Percentiles rank a stretch among this genome's conserved stretches.
Conservation (phyloP, 2,329 filamentous ascomycete genomes). For the Fusarium ramigenum region DNA sequence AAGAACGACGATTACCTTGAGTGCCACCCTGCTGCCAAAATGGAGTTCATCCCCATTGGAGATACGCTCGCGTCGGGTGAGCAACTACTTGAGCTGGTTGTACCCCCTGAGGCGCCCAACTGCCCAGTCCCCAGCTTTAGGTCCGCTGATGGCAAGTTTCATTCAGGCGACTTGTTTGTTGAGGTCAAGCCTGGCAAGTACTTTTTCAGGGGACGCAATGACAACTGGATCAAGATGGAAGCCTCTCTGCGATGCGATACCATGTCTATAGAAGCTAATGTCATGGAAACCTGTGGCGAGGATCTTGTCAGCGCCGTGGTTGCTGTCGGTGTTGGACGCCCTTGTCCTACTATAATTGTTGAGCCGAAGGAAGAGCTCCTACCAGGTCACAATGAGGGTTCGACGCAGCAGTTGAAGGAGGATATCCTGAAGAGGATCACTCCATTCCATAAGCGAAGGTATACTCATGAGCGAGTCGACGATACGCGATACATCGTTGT, state of each 20-base stretch:
- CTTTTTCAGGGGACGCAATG: slow-evolving; percentile 28
- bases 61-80: background rate
- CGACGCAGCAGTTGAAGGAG: background rate
- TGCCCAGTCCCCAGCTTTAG: slow-evolving; percentile 18
- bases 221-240: slow-evolving; percentile 43
- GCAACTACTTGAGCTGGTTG: slow-evolving; percentile 21
- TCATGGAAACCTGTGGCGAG: slow-evolving; percentile 19
- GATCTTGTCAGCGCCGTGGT: slow-evolving; percentile 31
- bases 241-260: slow-evolving; percentile 33
- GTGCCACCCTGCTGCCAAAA: background rate
- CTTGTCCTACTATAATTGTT: slow-evolving; percentile 28
- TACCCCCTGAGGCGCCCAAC: slow-evolving; percentile 17
- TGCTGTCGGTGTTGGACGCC: slow-evolving; percentile 31
- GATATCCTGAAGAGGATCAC: slow-evolving; percentile 27
- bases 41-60: slow-evolving; percentile 16
- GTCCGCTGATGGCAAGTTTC: slow-evolving; percentile 31
- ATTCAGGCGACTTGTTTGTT: slow-evolving; percentile 40
- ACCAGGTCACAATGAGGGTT: no score
- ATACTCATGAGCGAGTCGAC: slow-evolving; percentile 33
- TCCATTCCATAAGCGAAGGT: slow-evolving; percentile 34
- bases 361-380: slow-evolving; percentile 13
- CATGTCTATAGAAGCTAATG: slow-evolving; percentile 31
- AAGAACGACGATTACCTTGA: background rate
- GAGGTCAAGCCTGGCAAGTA: slow-evolving; percentile 32
- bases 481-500: slow-evolving; percentile 28